Conservation (phyloP, 345 rosid species). For the Limnanthes douglasii region DNA sequence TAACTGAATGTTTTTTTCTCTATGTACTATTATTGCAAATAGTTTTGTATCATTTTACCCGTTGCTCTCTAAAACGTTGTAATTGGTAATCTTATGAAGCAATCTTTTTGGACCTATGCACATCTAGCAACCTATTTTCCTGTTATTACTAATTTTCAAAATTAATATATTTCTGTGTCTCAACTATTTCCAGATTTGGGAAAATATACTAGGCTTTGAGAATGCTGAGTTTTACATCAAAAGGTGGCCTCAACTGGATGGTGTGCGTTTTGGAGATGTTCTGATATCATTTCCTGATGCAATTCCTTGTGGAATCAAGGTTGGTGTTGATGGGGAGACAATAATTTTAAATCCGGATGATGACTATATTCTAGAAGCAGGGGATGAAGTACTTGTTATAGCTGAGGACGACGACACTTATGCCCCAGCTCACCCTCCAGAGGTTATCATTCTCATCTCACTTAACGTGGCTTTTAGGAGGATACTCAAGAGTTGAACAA, state of each 20-base stretch:
- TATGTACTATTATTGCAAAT: too few relatives aligned
- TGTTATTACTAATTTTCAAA: too few relatives aligned
- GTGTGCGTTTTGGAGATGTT: conserved; percentile 52
- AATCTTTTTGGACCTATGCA: not conserved
- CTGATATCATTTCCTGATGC: conserved; percentile 80
- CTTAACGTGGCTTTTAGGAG: conserved; percentile 1
- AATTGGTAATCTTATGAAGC: too few relatives aligned
- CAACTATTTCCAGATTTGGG: conserved; percentile 58
- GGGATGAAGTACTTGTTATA: conserved; percentile 89
- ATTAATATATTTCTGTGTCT: too few relatives aligned
- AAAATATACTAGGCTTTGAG: conserved; percentile 88
- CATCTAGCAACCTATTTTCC: not conserved
- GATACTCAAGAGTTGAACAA: not conserved
- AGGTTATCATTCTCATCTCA: conserved; percentile 29
- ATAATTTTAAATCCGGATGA: conserved; percentile 77
- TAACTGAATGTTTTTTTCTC: too few relatives aligned
- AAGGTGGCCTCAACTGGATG: conserved; percentile 81
- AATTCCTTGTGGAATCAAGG: conserved; percentile 80
- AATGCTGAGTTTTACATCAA: conserved; percentile 82
- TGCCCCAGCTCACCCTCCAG: conserved; percentile 69
- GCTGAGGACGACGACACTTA: conserved; percentile 96
- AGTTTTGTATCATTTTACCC: too few relatives aligned
- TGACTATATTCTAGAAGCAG: conserved; percentile 43
- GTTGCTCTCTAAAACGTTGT: too few relatives aligned
- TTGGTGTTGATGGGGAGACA: conserved; percentile 59